Percentiles rank a stretch among this genome's conserved stretches.
phyloP scores from a whole-genome alignment of 129 eudicot genomes.

The sunflower (Helianthus annuus) region DNA sequence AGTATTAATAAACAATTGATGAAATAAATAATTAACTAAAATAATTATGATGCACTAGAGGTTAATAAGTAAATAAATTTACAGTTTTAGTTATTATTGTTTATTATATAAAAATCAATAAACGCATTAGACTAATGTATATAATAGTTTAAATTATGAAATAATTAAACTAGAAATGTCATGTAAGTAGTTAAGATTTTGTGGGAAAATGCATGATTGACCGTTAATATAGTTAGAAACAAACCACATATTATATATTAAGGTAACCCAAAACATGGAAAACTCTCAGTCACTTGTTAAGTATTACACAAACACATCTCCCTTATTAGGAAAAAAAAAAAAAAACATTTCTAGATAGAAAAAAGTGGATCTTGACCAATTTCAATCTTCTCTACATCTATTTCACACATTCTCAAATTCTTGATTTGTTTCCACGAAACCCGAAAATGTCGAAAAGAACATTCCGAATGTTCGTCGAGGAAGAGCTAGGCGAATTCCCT shows the following conservation, averaged over 20 bases:
- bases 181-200: not conserved
- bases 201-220: slow-evolving; percentile 19
- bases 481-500: slow-evolving; percentile 59
- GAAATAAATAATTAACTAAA: too few relatives aligned
- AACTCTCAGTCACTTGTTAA: slow-evolving; percentile 21
- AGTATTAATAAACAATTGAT: too few relatives aligned
- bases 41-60: too few relatives aligned
- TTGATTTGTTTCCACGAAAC: not conserved
- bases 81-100: too few relatives aligned
- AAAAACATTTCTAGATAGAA: slow-evolving; percentile 19
- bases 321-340: not conserved
- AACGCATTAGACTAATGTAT: too few relatives aligned
- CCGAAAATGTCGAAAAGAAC: slow-evolving; percentile 30
- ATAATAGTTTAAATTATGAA: not conserved
- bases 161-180: not conserved
- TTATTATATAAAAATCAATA: too few relatives aligned
- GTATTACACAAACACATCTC: slow-evolving; percentile 17
- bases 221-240: slow-evolving; percentile 49
- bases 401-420: slow-evolving; percentile 8
- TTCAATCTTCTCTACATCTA: not conserved
- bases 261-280: slow-evolving; percentile 24
- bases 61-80: too few relatives aligned
- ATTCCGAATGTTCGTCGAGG: slow-evolving; percentile 49
- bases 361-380: slow-evolving; percentile 45
- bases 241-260: slow-evolving; percentile 25